Percentiles rank a stretch among this genome's conserved stretches.
Evolutionary conservation across 139 green algal genomes (phyloP).

Genomic region (Eudorina sp.): DNA sequence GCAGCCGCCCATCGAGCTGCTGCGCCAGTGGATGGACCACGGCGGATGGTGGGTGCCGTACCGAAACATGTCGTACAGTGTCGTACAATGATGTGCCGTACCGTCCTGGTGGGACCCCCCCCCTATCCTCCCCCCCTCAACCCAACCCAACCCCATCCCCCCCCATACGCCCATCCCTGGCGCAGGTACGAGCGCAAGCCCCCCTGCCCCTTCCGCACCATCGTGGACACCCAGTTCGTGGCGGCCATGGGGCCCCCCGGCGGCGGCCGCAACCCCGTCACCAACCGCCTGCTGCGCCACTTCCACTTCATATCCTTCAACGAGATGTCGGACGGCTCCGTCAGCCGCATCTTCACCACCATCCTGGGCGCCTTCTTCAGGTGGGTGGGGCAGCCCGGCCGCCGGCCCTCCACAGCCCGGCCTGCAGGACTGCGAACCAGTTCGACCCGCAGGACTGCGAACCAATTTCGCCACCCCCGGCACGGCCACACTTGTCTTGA

Average conservation of each 20-base stretch:
- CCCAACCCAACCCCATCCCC: background rate
- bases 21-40: conserved; percentile 90
- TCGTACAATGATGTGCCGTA: background rate
- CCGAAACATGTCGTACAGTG: background rate
- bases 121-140: background rate
- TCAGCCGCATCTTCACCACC: conserved; percentile 79
- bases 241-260: conserved; percentile 82
- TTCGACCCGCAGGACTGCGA: no score
- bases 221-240: conserved; percentile 85
- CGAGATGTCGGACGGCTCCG: conserved; percentile 74
- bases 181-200: conserved; percentile 83
- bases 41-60: conserved; percentile 67
- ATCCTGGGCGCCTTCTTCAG: conserved; percentile 75
- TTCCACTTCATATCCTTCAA: conserved; percentile 82
- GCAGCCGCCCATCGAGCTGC: conserved; percentile 89
- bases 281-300: conserved; percentile 78
- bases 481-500: no score
- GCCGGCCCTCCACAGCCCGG: no score
- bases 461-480: no score
- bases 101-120: no score
- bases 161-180: background rate
- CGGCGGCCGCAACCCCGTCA: conserved; percentile 85
- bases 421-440: no score
- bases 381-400: no score
- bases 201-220: conserved; percentile 75